phyloP scores from a whole-genome alignment of 2,329 filamentous ascomycete genomes.

The Orbilia ellipsospora region DNA sequence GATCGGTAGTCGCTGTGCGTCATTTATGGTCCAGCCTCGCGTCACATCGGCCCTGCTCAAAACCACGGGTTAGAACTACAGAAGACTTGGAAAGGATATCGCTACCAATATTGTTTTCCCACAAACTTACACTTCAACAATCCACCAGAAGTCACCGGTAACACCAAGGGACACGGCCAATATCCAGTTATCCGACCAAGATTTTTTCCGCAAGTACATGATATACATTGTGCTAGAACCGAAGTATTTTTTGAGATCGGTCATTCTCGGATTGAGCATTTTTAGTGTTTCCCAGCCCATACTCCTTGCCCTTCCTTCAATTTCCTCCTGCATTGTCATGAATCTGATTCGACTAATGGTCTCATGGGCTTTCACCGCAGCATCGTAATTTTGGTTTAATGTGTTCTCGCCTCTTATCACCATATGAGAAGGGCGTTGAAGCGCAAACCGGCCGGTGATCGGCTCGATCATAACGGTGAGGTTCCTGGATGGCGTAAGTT shows the following conservation, averaged over 20 bases:
- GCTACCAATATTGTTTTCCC: conserved; percentile 9
- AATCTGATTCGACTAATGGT: conserved; percentile 73
- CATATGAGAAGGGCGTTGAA: conserved; percentile 73
- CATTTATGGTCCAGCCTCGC: conserved; percentile 60
- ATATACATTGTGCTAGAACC: conserved; percentile 73
- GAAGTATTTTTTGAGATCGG: conserved; percentile 71
- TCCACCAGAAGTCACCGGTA: conserved; percentile 81
- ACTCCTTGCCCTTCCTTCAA: conserved; percentile 71
- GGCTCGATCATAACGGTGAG: conserved; percentile 77
- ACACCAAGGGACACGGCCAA: conserved; percentile 77
- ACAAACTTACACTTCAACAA: conserved; percentile 71
- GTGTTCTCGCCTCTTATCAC: conserved; percentile 71
- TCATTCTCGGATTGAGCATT: conserved; percentile 65
- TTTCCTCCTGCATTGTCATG: conserved; percentile 70
- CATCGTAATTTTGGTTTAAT: conserved; percentile 72
- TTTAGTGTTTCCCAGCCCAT: conserved; percentile 73
- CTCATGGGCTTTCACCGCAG: conserved; percentile 69
- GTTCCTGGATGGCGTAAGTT: conserved; percentile 73
- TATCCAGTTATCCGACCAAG: conserved; percentile 80
- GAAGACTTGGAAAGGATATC: conserved; percentile 3
- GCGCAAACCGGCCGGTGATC: conserved; percentile 78
- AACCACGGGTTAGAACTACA: too few species aligned
- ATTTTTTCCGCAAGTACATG: conserved; percentile 75
- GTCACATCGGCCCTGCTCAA: conserved; percentile 49
- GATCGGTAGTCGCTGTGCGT: conserved; percentile 54